These are phyloP conservation scores for Linderniella brevidens DNA, from an alignment of 257 asterid genomes.

Conservation along the genomic window DNA sequence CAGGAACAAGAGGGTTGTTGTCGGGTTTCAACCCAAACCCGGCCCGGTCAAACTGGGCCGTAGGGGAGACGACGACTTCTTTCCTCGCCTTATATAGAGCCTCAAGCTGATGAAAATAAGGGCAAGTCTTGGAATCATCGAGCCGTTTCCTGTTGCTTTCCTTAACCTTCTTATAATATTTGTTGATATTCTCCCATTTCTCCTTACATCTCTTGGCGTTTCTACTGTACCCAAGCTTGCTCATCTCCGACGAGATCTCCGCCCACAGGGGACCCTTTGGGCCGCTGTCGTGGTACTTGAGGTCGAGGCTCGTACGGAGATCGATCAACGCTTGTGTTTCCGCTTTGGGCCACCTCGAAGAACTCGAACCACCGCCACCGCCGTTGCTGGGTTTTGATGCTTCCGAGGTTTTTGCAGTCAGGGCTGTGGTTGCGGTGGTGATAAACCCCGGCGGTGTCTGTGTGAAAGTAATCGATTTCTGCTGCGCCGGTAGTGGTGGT, in stretches of 20 bases:
- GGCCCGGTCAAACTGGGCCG: constrained; percentile 9
- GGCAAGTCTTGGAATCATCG: constrained; percentile 85
- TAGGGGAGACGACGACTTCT: constrained; percentile 11
- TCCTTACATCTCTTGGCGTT: constrained; percentile 82
- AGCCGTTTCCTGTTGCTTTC: constrained; percentile 66
- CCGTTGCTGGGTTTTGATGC: constrained; percentile 13
- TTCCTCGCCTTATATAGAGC: constrained; percentile 51
- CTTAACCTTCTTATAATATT: constrained; percentile 84
- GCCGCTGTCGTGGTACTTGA: constrained; percentile 62
- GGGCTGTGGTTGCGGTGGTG: background rate
- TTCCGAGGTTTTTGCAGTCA: constrained; percentile 10
- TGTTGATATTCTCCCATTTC: constrained; percentile 97
- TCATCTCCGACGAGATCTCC: constrained; percentile 68
- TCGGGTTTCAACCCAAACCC: constrained; percentile 19
- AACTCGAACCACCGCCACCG: constrained; percentile 29
- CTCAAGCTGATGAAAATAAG: constrained; percentile 73
- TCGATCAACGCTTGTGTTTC: constrained; percentile 59
- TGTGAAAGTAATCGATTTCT: constrained; percentile 1
- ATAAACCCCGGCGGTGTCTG: constrained; percentile 4
- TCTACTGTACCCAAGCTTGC: constrained; percentile 47
- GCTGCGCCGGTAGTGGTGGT: constrained; percentile 8
- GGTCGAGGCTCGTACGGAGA: constrained; percentile 46
- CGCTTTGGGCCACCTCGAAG: constrained; percentile 85
- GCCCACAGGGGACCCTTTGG: constrained; percentile 95
- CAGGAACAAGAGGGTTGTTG: constrained; percentile 28